Evolutionary conservation across 352 stramenopile species (phyloP), one percentile per base, ranked within the genome.

Genomic region (Pythium folliculosum): DNA sequence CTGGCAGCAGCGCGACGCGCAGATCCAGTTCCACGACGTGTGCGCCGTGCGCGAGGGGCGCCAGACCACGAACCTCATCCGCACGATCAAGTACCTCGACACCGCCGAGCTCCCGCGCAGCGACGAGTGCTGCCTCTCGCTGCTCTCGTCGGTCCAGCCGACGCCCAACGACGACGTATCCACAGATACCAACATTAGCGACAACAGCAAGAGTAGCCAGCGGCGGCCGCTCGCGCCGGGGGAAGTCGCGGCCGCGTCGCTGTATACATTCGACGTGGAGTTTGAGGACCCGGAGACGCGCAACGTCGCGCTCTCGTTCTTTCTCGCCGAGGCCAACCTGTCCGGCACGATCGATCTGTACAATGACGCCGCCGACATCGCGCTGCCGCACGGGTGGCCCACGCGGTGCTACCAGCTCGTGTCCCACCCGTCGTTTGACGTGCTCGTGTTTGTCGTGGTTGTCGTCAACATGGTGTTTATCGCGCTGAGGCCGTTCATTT

Each of bases 61-160:
- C 0, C 87, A 95, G 57, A 92, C 81, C 16, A 88, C 81, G 8
- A 95, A 90, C 30, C 86, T 95, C 54, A 77, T 94, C 45, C 79
- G 87, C 47, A 95, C 87, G 4, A 88, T 91, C 65, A 95, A 95
- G 69, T 95, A 91, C 60, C 51, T 95, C 19, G 56, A 67, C 8
- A 60, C 70, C 3, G 69, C 81, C 0, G 69, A 77, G 10, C 67
- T 93, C 13, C 77, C 84, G 0, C 63, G 62, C 6, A 92, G 68
- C 54, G 86, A 94, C 64, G 81, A 90, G n/a, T 77, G 63, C 9
- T 91, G 86, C 48, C 70, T 94, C 9, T 94, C 86, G 37, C 63
- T 94, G 23, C 37, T 71, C 30, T 66, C 64, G 17, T 57, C 69
- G 0, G 54, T 69, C 5, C 64, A 60, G n/a, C 45, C 43, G 12